phyloP scores from a whole-genome alignment of 2,329 filamentous ascomycete species.

The Fusarium sp. region DNA sequence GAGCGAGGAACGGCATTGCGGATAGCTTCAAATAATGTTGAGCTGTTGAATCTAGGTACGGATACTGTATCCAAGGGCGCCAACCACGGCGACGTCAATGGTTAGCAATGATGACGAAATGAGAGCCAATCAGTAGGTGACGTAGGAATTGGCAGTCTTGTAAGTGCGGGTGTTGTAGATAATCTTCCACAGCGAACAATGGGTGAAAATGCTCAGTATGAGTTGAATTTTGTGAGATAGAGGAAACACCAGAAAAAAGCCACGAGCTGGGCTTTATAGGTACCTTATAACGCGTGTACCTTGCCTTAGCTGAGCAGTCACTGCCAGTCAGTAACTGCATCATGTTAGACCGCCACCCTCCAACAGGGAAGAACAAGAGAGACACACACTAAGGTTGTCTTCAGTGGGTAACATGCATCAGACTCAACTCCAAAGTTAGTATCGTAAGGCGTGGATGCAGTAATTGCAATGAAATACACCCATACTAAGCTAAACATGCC shows the following conservation, averaged over 20 bases:
- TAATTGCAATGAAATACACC: constrained; percentile 12
- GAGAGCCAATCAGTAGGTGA: constrained; percentile 12
- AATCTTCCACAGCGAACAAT: constrained; percentile 2
- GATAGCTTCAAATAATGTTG: constrained; percentile 9
- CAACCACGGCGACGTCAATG: constrained; percentile 25
- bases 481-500: constrained; percentile 1
- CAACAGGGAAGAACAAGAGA: constrained; percentile 27
- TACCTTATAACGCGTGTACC: background rate
- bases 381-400: constrained; percentile 18
- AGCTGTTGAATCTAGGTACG: background rate
- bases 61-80: background rate
- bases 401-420: constrained; percentile 32
- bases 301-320: constrained; percentile 18
- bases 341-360: constrained; percentile 40
- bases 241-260: constrained; percentile 26
- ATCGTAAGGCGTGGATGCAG: constrained; percentile 34
- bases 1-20: constrained; percentile 31
- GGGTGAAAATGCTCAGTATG: background rate
- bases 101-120: constrained; percentile 31
- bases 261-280: constrained; percentile 25
- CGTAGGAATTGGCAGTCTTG: background rate
- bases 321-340: constrained; percentile 15
- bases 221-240: constrained; percentile 10
- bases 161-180: background rate
- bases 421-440: constrained; percentile 10